Percentiles rank a stretch among this genome's conserved stretches.
These are phyloP conservation scores for Clarkia xantiana DNA, from an alignment of 345 rosid species.

Conservation along the genomic window DNA sequence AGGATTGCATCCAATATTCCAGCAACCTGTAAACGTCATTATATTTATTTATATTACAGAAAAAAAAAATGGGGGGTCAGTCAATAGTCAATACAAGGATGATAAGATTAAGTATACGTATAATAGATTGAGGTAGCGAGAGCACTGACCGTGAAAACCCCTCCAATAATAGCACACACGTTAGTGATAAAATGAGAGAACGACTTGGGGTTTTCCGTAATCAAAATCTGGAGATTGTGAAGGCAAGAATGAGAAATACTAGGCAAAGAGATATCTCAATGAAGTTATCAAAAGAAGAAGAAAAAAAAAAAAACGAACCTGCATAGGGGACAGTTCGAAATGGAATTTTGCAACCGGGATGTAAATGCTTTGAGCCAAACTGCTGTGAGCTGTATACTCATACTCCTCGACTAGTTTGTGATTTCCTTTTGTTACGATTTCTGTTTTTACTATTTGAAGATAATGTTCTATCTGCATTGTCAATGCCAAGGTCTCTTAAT, in stretches of 20 bases:
- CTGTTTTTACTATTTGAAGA: slow-evolving; percentile 88
- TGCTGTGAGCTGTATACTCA: slow-evolving; percentile 96
- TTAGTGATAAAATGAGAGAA: slow-evolving; percentile 92
- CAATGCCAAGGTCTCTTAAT: background rate
- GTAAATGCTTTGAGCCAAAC: slow-evolving; percentile 52
- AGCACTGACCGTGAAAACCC: slow-evolving; percentile 87
- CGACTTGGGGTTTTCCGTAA: slow-evolving; percentile 68
- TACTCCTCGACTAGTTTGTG: slow-evolving; percentile 58
- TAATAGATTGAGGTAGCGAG: background rate
- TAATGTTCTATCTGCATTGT: slow-evolving; percentile 87
- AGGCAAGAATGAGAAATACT: background rate
- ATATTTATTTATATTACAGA: background rate
- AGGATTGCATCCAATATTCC: too few relatives aligned
- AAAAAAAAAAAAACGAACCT: slow-evolving; percentile 26
- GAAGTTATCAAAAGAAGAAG: too few relatives aligned
- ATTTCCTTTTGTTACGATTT: slow-evolving; percentile 45
- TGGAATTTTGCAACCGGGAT: slow-evolving; percentile 82
- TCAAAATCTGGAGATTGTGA: slow-evolving; percentile 41
- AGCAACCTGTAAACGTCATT: slow-evolving; percentile 32
- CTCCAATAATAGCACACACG: slow-evolving; percentile 91
- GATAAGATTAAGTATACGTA: background rate
- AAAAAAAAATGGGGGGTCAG: background rate
- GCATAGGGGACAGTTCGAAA: slow-evolving; percentile 98
- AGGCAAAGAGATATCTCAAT: too few relatives aligned
- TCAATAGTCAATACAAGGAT: background rate